A percentile compares a stretch with the other conserved stretches of the same genome.
phyloP scores from a whole-genome alignment of 805 yeast genomes.

The Myxozyma geophila region DNA sequence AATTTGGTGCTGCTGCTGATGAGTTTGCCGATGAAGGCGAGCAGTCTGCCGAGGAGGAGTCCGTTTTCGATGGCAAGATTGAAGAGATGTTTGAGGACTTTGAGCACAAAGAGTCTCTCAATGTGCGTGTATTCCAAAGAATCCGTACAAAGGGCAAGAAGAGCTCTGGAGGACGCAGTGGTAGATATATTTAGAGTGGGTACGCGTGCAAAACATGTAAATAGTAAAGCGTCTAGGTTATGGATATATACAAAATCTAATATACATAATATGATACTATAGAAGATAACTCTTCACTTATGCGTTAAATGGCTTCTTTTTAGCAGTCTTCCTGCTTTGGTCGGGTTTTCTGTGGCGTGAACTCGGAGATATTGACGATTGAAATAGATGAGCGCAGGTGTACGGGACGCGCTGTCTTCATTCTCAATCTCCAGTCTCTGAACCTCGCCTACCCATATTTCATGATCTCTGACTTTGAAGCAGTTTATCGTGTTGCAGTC shows the following conservation, averaged over 20 bases:
- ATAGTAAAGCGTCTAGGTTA: neutral
- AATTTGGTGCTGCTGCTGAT: slow-evolving; percentile 13
- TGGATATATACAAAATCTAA: slow-evolving; percentile 13
- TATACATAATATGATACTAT: neutral
- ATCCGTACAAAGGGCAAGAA: slow-evolving; percentile 4
- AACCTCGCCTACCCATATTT: slow-evolving; percentile 86
- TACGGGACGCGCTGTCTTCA: neutral
- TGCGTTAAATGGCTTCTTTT: neutral
- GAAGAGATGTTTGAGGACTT: slow-evolving; percentile 25
- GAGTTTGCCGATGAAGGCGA: slow-evolving; percentile 5
- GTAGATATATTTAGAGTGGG: neutral
- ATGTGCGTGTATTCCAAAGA: slow-evolving; percentile 19
- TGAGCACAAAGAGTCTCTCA: slow-evolving; percentile 21
- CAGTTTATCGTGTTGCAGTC: slow-evolving; percentile 37
- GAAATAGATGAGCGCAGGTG: slow-evolving; percentile 24
- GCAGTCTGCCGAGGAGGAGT: slow-evolving; percentile 10
- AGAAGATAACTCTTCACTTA: neutral
- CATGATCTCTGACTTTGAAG: slow-evolving; percentile 77
- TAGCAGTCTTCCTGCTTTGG: neutral
- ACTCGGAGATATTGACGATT: slow-evolving; percentile 20
- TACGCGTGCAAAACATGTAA: neutral
- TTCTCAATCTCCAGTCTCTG: slow-evolving; percentile 46
- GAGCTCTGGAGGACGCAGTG: neutral
- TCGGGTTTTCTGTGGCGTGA: neutral
- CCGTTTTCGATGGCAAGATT: slow-evolving; percentile 16